phyloP scores from a whole-genome alignment of 768 basidiomycete species.

The Lactarius quietus region DNA sequence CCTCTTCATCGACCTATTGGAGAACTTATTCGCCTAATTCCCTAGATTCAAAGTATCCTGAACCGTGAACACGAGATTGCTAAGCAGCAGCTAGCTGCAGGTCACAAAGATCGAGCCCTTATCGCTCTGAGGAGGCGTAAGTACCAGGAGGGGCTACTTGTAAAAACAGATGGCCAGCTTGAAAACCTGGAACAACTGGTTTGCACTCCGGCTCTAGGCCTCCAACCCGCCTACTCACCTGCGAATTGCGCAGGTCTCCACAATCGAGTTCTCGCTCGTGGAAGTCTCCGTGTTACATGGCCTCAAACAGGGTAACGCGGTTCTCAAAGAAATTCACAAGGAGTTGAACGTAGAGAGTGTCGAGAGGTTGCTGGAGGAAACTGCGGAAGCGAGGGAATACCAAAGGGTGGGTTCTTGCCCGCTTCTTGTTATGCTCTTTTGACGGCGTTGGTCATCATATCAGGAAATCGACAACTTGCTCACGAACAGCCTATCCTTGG shows the following conservation, averaged over 20 bases:
- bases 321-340: constrained; percentile 89
- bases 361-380: constrained; percentile 92
- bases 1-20: background rate
- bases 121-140: constrained; percentile 87
- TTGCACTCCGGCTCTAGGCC: constrained; percentile 29
- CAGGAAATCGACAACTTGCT: constrained; percentile 93
- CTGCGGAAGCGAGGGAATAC: constrained; percentile 88
- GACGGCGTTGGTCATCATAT: background rate
- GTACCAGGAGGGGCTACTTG: constrained; percentile 85
- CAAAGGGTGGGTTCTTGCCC: constrained; percentile 58
- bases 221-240: background rate
- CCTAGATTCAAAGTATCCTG: constrained; percentile 82
- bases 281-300: constrained; percentile 92
- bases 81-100: constrained; percentile 70
- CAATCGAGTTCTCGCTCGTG: constrained; percentile 94
- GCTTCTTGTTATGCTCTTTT: background rate
- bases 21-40: background rate
- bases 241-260: constrained; percentile 64
- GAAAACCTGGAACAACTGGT: constrained; percentile 88
- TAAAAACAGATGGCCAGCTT: constrained; percentile 87
- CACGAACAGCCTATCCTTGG: constrained; percentile 71
- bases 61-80: constrained; percentile 90
- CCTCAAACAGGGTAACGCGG: constrained; percentile 88
- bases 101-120: constrained; percentile 84
- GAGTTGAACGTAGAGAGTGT: constrained; percentile 91